Base-by-base conservation (phyloP, 352 stramenopile species). In the Phytophthora lateralis region DNA sequence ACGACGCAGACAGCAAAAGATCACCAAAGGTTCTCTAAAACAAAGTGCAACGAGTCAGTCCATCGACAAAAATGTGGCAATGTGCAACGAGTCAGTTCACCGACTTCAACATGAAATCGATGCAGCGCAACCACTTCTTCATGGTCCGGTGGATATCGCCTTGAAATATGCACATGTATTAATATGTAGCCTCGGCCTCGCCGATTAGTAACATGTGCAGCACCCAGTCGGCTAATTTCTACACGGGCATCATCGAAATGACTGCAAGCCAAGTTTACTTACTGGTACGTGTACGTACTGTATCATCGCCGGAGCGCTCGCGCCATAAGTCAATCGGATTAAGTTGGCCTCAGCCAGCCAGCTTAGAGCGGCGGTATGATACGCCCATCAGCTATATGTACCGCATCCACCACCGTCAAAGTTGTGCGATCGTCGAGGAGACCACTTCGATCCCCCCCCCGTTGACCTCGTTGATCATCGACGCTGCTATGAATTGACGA, bases 381-480 rank as follows among this genome's bases (percentile, higher is more conserved):
- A 32, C 7, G 27, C 27, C 27, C 27, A 32, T 11, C 27, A 32
- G 6, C 27, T 32, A 11, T 11, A 30, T 8, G 26, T 43, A 21
- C 37, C 37, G 37, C n/a, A 41, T 12, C 29, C 24, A 26, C 18
- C 35, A 38, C 17, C 18, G 39, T 41, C 21, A 14, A 69, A 32
- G 15, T 66, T 61, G 62, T 66, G 37, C 48, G 37, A 62, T 70
- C 42, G 62, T 61, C 42, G 42, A 48, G 42, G 48, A 55, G 30
- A 26, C 21, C 49, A 6, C 53, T 46, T 24, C 39, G 18, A 7
- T 45, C 0, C 35, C 14, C 15, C 35, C 20, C 21, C 15, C 32
- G 32, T 38, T 41, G 41, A 65, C 41, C 14, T 35, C 21, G 43
- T 29, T 60, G 39, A 60, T 21, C 21, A 12, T 48, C 43, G 7